Conservation (phyloP, 805 yeast genomes). For the Candida dajiaensis region DNA sequence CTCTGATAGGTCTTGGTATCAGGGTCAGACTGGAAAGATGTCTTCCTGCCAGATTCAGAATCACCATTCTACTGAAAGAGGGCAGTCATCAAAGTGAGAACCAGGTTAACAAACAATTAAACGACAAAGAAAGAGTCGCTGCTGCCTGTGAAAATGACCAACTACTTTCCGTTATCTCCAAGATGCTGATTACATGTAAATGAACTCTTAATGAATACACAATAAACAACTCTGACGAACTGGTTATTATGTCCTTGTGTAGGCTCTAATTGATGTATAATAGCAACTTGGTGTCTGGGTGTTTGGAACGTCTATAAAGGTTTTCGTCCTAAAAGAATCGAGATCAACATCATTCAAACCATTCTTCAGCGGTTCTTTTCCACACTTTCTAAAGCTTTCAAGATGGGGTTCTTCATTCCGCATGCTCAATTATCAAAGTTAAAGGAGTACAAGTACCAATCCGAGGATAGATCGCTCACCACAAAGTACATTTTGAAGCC, state of each 20-base stretch:
- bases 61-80: conserved; percentile 72
- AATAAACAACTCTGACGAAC: background rate
- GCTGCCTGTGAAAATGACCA: conserved; percentile 99
- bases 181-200: conserved; percentile 81
- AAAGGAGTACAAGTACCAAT: conserved; percentile 49
- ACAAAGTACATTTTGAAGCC: conserved; percentile 74
- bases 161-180: conserved; percentile 79
- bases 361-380: background rate
- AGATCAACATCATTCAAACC: background rate
- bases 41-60: conserved; percentile 77
- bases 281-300: background rate
- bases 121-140: conserved; percentile 95
- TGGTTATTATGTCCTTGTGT: no score
- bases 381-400: background rate
- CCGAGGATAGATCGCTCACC: conserved; percentile 76
- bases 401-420: conserved; percentile 66
- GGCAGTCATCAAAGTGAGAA: conserved; percentile 95
- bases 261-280: background rate
- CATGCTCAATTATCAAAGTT: conserved; percentile 40
- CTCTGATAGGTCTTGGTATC: conserved; percentile 91
- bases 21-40: conserved; percentile 87
- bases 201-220: conserved; percentile 10
- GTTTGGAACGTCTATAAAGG: background rate
- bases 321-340: background rate
- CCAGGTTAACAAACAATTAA: conserved; percentile 93